Base-by-base conservation (phyloP, 2,329 filamentous ascomycete genomes). In the Aspergillus quadricinctus region DNA sequence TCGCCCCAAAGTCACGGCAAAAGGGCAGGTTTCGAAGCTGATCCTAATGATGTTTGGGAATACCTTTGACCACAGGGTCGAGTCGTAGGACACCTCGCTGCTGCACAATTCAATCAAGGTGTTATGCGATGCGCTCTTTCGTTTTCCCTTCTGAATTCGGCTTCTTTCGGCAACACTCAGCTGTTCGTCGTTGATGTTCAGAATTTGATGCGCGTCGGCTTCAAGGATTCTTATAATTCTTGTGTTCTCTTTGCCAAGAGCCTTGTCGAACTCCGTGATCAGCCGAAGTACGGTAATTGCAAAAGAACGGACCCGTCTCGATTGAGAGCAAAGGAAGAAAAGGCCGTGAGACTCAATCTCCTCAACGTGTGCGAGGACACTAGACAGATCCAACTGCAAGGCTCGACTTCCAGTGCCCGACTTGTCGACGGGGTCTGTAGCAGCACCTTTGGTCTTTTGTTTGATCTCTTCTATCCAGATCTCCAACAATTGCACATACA, bases 401-500 rank as follows among this genome's bases (percentile, higher is more conserved):
- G 86, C 89, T 54, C 90, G 81, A 62, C 84, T 90, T 41, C 89
- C 89, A n/a, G 82, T 75, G 10, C 77, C 77, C 43, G 78, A 81
- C 21, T 85, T 81, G 49, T 92, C 89, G 6, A 81, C 76, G 3
- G 81, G 79, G 29, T 90, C 87, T 1, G 83, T 78, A 5, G 84
- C 81, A 7, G 86, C 88, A 58, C 92, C 89, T 62, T 86, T 88
- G 1, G 87, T 89, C 69, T 94, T 96, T 61, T 89, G 86, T 68
- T 89, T 89, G 60, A 99, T 95, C 69, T 97, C 93, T 60, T 97
- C 92, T 52, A 97, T 96, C 95, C 95, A 99, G 41, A 99, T 97
- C 60, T 92, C 87, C 11, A 99, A 80, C 4, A 99, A 78, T 73
- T 99, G 92, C 28, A 97, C 90, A 67, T 99, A 99, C 10, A 99